Base-by-base conservation (phyloP, 1,284 basidiomycete species). In the Malassezia restricta region DNA sequence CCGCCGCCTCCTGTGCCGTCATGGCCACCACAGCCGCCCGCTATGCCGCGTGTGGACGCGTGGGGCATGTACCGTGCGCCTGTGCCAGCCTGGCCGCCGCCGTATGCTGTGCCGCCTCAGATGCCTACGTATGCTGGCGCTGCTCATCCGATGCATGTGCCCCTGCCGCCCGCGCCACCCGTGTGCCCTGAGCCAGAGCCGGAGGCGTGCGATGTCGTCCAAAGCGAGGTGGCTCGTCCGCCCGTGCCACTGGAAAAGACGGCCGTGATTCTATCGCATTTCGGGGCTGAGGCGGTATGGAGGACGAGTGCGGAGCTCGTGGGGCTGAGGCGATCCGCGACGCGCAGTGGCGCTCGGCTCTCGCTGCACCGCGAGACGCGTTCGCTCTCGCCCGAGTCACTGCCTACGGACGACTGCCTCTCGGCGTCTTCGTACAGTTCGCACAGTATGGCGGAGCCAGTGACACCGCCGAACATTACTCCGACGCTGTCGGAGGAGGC, bases 281-380 rank as follows among this genome's bases (percentile, higher is more conserved):
- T 72, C 15, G 66, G 66, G 14, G 68, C 65, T 2, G 68, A 72
- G 56, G 57, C 68, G n/a, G 53, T 70, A 43, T 70, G 68, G 66
- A 55, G 56, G 8, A 61, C 64, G 1, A 65, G 63, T 40, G 57
- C 66, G 12, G 63, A 48, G 58, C 37, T 60, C 59, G 40, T 59
- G 57, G 40, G 63, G 54, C 29, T 64, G 58, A 20, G 61, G 52
- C 20, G 53, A 59, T 7, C 35, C 3, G 20, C 44, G 8, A 47
- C 35, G 14, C 44, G 44, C 11, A 47, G 44, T 35, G 44, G 44
- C 44, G 44, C 44, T 8, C 44, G 44, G 7, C 37, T 47, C 33
- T 47, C 44, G 44, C 37, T 35, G 24, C 20, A 20, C 12, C 43
- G 31, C 43, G 44, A 46, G 44, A 30, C 32, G 20, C 38, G 46